Base-by-base conservation (phyloP, 1,139 yeast species). In the Yamadazyma siamensis region DNA sequence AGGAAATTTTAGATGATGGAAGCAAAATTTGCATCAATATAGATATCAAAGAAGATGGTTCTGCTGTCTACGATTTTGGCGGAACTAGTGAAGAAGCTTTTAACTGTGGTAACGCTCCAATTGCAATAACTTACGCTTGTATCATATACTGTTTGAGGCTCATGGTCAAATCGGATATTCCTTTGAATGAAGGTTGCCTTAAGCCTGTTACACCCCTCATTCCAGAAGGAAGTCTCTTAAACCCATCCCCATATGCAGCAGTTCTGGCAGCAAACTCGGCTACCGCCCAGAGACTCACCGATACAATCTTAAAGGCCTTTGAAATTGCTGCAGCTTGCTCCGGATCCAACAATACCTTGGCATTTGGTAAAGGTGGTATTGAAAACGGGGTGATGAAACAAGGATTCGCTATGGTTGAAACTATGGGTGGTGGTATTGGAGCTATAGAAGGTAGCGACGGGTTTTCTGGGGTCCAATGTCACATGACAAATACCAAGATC, bases 1-100 rank as follows among this genome's bases (percentile, higher is more conserved):
- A 47, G 13, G 85, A 78, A 40, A 65, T 50, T 35, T 65, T 78
- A 59, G 85, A 78, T 47, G 84, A 78, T 45, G 85, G 85, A 3
- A 68, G 82, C 2, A 56, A 59, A 12, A 70, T 78, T 26, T 41
- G 55, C 13, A 59, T 77, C n/a, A 44, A 52, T 10, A 63, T 78
- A 31, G 61, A 61, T 9, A 59, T 75, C 23, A 56, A 61, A 28
- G 18, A 53, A 3, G 54, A 55, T 6, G 79, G 79, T 10, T 55
- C 62, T 13, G 77, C 77, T 1, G 50, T 54, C 5, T 75, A 77
- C 49, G 83, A 78, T 42, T 77, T 77, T 44, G 54, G 64, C 3
- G 83, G 82, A 10, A 61, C 71, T 6, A 54, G 67, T 8, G 44
- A 53, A 7, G 67, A 65, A 41, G 57, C 65, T 1, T 65, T 57